These are phyloP conservation scores for Amoeboaphelidium protococcarum DNA, from an alignment of 371 early-diverging fungal genomes.

Conservation along the genomic window DNA sequence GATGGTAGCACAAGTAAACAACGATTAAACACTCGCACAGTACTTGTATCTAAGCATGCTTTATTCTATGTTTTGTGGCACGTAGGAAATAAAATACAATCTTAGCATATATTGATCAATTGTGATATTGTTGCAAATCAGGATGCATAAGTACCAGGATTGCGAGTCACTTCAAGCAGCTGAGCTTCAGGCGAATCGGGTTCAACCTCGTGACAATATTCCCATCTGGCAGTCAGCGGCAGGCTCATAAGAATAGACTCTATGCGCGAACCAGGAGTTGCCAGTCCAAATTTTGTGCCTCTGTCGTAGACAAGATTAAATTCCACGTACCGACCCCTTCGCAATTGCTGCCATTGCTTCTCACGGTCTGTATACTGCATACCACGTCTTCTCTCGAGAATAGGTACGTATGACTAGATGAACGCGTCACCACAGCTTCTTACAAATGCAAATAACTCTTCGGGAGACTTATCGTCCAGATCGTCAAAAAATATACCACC, in stretches of 20 bases:
- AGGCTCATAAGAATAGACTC: slow-evolving; percentile 63
- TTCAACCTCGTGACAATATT: slow-evolving; percentile 47
- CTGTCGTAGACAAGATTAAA: slow-evolving; percentile 63
- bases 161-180: slow-evolving; percentile 43
- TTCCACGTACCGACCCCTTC: slow-evolving; percentile 67
- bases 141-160: too few species aligned
- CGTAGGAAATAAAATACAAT: too few species aligned
- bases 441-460: slow-evolving; percentile 38
- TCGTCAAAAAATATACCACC: slow-evolving; percentile 77
- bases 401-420: slow-evolving; percentile 41
- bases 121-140: too few species aligned
- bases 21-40: too few species aligned
- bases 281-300: slow-evolving; percentile 65
- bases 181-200: slow-evolving; percentile 35
- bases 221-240: slow-evolving; percentile 60
- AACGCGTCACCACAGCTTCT: slow-evolving; percentile 40
- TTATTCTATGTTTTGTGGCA: too few species aligned
- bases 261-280: slow-evolving; percentile 58
- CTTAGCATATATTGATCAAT: too few species aligned
- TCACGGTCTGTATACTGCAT: slow-evolving; percentile 32
- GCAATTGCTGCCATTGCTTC: slow-evolving; percentile 53
- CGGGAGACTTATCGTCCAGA: slow-evolving; percentile 27
- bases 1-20: too few species aligned
- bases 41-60: too few species aligned
- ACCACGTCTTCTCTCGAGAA: slow-evolving; percentile 33